Conservation (phyloP, 257 asterid genomes). For the Dorcoceras hygrometricum region DNA sequence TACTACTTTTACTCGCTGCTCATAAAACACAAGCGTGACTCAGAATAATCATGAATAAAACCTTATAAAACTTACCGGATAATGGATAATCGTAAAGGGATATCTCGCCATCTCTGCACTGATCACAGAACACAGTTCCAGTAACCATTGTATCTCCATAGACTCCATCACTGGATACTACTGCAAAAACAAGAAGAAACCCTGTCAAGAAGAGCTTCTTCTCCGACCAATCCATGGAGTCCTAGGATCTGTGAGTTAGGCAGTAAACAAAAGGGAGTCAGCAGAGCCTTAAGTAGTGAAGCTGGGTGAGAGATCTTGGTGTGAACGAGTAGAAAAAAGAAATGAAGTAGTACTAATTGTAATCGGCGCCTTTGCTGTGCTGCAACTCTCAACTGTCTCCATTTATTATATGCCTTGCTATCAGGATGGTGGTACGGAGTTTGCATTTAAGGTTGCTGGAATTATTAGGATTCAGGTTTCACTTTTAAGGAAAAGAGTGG, state of each 20-base stretch:
- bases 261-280: constrained; percentile 6
- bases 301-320: constrained; percentile 20
- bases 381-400: constrained; percentile 45
- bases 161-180: constrained; percentile 47
- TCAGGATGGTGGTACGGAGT: constrained; percentile 18
- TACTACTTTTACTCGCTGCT: neutral
- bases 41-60: neutral
- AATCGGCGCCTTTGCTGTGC: constrained; percentile 15
- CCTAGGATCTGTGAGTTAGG: constrained; percentile 14
- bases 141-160: constrained; percentile 56
- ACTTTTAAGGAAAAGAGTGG: constrained; percentile 4
- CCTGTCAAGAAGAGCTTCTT: constrained; percentile 38
- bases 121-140: constrained; percentile 93
- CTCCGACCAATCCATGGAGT: constrained; percentile 52
- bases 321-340: constrained; percentile 26
- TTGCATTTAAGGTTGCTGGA: constrained; percentile 33
- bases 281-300: constrained; percentile 21
- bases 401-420: constrained; percentile 30
- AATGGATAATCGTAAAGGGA: constrained; percentile 81
- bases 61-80: constrained; percentile 35
- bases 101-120: constrained; percentile 84
- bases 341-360: constrained; percentile 15
- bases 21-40: no score
- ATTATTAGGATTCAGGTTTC: constrained; percentile 22
- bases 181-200: constrained; percentile 39